These are phyloP conservation scores for Oligophagozyma castellii DNA, from an alignment of 1,139 yeast genomes.

Conservation along the genomic window DNA sequence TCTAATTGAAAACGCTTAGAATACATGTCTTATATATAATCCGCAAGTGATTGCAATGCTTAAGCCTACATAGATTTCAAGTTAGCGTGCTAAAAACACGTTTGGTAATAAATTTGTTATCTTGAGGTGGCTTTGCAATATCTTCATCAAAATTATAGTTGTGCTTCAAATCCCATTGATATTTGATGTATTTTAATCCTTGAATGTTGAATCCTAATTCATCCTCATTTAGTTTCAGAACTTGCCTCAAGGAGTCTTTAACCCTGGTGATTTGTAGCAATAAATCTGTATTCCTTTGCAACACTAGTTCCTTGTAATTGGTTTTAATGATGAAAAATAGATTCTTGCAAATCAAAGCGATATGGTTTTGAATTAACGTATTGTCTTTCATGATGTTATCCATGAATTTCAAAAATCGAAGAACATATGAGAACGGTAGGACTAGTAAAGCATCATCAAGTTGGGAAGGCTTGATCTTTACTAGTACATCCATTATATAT, in stretches of 20 bases:
- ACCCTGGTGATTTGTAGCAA: conserved; percentile 47
- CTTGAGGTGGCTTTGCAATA: conserved; percentile 26
- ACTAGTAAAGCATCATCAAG: conserved; percentile 86
- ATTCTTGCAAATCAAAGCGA: conserved; percentile 59
- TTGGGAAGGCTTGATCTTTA: conserved; percentile 67
- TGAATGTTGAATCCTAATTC: conserved; percentile 79
- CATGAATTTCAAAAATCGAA: conserved; percentile 56
- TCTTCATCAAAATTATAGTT: conserved; percentile 56
- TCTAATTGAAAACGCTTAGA: too few species aligned
- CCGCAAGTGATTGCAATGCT: too few species aligned
- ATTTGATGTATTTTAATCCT: conserved; percentile 60
- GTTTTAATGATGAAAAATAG: conserved; percentile 58
- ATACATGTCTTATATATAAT: too few species aligned
- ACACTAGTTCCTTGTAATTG: conserved; percentile 63
- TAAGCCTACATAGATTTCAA: conserved; percentile 3
- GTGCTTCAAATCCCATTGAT: conserved; percentile 71
- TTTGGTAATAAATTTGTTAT: conserved; percentile 47
- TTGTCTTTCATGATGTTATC: conserved; percentile 56
- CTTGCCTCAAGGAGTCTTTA: conserved; percentile 40
- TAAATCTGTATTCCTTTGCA: conserved; percentile 49
- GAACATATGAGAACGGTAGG: conserved; percentile 75
- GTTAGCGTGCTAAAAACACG: conserved; percentile 41
- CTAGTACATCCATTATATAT: conserved; percentile 60
- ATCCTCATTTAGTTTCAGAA: conserved; percentile 38
- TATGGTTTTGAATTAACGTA: conserved; percentile 31